phyloP scores from a whole-genome alignment of 352 stramenopile species.

The Hyaloperonospora brassicae region DNA sequence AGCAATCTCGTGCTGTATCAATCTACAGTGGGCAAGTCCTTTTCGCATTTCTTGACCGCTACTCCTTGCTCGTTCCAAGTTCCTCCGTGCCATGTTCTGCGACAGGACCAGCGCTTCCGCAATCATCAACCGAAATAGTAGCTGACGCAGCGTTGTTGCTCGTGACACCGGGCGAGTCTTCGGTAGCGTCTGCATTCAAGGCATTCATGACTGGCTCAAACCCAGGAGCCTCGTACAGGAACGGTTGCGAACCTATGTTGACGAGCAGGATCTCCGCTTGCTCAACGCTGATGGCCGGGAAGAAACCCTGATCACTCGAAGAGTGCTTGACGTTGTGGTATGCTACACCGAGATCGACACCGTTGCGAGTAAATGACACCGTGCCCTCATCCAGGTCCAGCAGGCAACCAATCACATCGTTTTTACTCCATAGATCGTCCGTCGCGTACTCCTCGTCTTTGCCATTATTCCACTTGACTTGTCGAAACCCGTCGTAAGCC shows the following conservation, averaged over 20 bases:
- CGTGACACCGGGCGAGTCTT: background rate
- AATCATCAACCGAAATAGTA: background rate
- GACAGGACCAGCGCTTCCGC: background rate
- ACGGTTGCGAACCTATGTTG: conserved; percentile 75
- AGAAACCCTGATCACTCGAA: conserved; percentile 39
- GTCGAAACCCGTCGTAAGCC: conserved; percentile 83
- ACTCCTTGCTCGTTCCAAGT: conserved; percentile 5
- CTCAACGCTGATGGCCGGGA: conserved; percentile 78
- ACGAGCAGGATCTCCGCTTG: conserved; percentile 72
- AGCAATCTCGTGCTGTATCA: conserved; percentile 46
- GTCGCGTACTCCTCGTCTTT: conserved; percentile 53
- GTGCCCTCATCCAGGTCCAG: conserved; percentile 65
- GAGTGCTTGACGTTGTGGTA: conserved; percentile 39
- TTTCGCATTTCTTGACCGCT: conserved; percentile 9
- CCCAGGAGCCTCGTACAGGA: conserved; percentile 43
- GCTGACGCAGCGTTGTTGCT: background rate
- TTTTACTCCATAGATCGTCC: conserved; percentile 48
- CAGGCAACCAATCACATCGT: conserved; percentile 86
- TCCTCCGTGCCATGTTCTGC: conserved; percentile 4
- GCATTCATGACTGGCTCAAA: conserved; percentile 44
- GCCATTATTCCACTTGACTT: conserved; percentile 79
- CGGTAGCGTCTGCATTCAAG: conserved; percentile 12
- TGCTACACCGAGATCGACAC: conserved; percentile 50
- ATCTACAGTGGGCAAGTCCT: conserved; percentile 7
- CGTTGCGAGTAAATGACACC: conserved; percentile 84